Percentiles rank a stretch among this genome's conserved stretches.
Evolutionary conservation across 1,139 yeast species (phyloP).

Genomic region (Debaryomycetaceae sp.): DNA sequence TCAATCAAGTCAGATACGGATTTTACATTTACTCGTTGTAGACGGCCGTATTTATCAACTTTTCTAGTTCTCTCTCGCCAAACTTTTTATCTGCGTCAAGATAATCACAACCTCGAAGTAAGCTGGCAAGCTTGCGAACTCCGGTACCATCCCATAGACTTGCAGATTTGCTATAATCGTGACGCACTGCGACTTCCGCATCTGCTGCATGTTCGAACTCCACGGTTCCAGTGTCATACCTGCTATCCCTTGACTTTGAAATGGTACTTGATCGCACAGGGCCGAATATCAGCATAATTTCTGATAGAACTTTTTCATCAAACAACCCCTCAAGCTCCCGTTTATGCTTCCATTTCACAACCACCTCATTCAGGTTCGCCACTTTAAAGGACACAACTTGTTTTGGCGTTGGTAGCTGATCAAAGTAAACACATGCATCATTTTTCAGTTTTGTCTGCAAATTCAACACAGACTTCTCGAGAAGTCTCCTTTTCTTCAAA

Average conservation of each 20-base stretch:
- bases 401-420: conserved; percentile 12
- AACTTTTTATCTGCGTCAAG: not conserved
- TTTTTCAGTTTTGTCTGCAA: conserved; percentile 14
- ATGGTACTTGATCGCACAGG: conserved; percentile 18
- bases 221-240: conserved; percentile 40
- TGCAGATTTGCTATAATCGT: conserved; percentile 41
- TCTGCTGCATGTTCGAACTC: conserved; percentile 21
- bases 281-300: conserved; percentile 50
- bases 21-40: conserved; percentile 16
- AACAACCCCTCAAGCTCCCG: conserved; percentile 31
- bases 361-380: conserved; percentile 6
- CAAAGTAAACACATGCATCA: conserved; percentile 5
- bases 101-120: conserved; percentile 32
- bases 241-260: conserved; percentile 12
- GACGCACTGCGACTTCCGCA: conserved; percentile 32
- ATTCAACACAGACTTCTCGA: conserved; percentile 14
- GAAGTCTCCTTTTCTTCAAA: conserved; percentile 18
- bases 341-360: conserved; percentile 44
- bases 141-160: conserved; percentile 46
- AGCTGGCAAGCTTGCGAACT: conserved; percentile 46
- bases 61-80: conserved; percentile 3
- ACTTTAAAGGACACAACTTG: not conserved
- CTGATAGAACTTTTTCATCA: conserved; percentile 26
- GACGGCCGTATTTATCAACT: not conserved
- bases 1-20: conserved; percentile 34